These are phyloP conservation scores for Lagenidium sp. DNA, from an alignment of 352 stramenopile species.

Conservation along the genomic window DNA sequence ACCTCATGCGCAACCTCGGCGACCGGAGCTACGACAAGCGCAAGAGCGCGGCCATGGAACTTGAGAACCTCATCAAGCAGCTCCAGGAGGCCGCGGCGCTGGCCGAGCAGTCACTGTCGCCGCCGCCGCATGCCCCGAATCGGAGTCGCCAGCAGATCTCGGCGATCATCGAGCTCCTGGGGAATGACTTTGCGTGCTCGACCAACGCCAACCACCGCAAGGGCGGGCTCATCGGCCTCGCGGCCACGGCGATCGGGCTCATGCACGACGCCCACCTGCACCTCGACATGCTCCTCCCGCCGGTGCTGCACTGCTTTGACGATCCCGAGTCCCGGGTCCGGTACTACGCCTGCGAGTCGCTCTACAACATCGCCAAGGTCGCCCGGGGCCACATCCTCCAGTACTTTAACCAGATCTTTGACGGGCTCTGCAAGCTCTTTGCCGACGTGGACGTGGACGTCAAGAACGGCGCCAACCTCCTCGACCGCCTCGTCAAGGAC, in stretches of 20 bases:
- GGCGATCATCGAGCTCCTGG: slow-evolving; percentile 94
- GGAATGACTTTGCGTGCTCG: slow-evolving; percentile 97
- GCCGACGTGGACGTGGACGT: slow-evolving; percentile 99
- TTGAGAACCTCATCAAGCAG: slow-evolving; percentile 98
- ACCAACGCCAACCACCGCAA: slow-evolving; percentile 99
- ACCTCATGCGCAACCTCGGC: slow-evolving; percentile 87
- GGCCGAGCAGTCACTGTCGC: neutral
- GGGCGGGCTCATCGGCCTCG: slow-evolving; percentile 97
- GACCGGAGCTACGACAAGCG: slow-evolving; percentile 99
- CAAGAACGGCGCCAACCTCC: slow-evolving; percentile 93
- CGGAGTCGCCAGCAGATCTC: slow-evolving; percentile 78
- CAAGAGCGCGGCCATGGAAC: slow-evolving; percentile 98
- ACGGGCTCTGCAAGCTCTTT: slow-evolving; percentile 94
- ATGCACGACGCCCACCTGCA: slow-evolving; percentile 90
- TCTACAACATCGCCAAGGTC: slow-evolving; percentile 99
- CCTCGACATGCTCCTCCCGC: slow-evolving; percentile 92
- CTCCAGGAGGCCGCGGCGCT: slow-evolving; percentile 87
- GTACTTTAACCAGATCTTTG: slow-evolving; percentile 99
- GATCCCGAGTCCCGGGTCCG: slow-evolving; percentile 96
- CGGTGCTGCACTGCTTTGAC: slow-evolving; percentile 99
- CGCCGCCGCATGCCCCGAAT: slow-evolving; percentile 15
- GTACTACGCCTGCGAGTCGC: slow-evolving; percentile 99
- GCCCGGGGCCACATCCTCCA: slow-evolving; percentile 90
- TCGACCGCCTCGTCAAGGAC: slow-evolving; percentile 95
- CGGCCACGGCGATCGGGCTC: slow-evolving; percentile 96